Evolutionary conservation across 1,139 yeast species (phyloP).

Genomic region (Diutina pseudorugosa): DNA sequence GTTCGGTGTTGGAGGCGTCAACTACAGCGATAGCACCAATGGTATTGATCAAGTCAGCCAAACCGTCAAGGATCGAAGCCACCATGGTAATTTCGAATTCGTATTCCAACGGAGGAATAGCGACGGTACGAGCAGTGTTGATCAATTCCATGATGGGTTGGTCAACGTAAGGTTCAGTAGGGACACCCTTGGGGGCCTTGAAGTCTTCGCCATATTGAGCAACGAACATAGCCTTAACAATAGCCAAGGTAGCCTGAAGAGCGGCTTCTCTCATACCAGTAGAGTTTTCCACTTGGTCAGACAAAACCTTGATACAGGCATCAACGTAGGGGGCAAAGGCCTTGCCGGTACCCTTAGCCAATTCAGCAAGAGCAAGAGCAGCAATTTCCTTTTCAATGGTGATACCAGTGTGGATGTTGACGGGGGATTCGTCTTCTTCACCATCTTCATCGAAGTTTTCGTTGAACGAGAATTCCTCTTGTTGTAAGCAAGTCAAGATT

Average conservation of each 20-base stretch:
- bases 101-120: slow-evolving; percentile 52
- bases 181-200: slow-evolving; percentile 65
- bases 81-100: slow-evolving; percentile 81
- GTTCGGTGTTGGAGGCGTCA: slow-evolving; percentile 40
- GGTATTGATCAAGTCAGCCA: slow-evolving; percentile 56
- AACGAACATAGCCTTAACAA: slow-evolving; percentile 60
- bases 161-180: slow-evolving; percentile 40
- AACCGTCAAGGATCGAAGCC: slow-evolving; percentile 62
- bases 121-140: slow-evolving; percentile 51
- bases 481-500: slow-evolving; percentile 72
- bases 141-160: slow-evolving; percentile 47
- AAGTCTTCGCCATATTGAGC: slow-evolving; percentile 37
- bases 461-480: slow-evolving; percentile 60
- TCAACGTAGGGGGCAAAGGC: slow-evolving; percentile 73
- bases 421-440: slow-evolving; percentile 52
- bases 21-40: slow-evolving; percentile 68
- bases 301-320: slow-evolving; percentile 50
- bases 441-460: slow-evolving; percentile 21
- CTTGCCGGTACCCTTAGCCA: slow-evolving; percentile 77
- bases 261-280: slow-evolving; percentile 91
- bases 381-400: slow-evolving; percentile 96
- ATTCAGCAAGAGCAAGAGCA: slow-evolving; percentile 82
- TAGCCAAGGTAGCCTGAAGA: slow-evolving; percentile 69
- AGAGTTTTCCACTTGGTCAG: slow-evolving; percentile 71
- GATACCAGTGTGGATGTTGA: slow-evolving; percentile 86